These are phyloP conservation scores for Kwoniella shandongensis DNA, from an alignment of 768 basidiomycete species.

Conservation along the genomic window DNA sequence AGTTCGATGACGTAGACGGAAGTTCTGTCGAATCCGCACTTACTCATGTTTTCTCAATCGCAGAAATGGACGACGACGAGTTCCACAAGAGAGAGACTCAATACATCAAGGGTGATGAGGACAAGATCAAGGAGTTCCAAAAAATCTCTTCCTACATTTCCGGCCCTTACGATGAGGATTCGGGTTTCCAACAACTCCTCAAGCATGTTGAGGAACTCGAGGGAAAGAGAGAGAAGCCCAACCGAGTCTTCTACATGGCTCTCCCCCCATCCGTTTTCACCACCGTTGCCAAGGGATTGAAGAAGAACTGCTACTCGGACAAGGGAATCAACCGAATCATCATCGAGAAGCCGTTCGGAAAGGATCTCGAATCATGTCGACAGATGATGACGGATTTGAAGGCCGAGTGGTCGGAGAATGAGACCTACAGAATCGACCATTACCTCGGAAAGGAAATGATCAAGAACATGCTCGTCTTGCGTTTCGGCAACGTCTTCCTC, in stretches of 20 bases:
- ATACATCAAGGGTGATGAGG: constrained; percentile 73
- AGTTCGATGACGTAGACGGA: constrained; percentile 28
- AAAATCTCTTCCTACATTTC: constrained; percentile 73
- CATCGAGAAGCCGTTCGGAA: constrained; percentile 98
- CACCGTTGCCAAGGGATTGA: constrained; percentile 78
- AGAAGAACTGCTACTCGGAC: constrained; percentile 72
- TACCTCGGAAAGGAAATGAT: constrained; percentile 99
- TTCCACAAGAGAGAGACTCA: constrained; percentile 79
- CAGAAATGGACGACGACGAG: constrained; percentile 58
- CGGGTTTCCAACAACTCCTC: constrained; percentile 74
- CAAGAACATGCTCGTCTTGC: constrained; percentile 92
- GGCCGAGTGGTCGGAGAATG: constrained; percentile 87
- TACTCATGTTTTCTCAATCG: not conserved
- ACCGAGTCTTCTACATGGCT: constrained; percentile 91
- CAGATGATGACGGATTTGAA: constrained; percentile 76
- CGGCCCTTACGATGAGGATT: constrained; percentile 82
- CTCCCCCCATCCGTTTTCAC: constrained; percentile 97
- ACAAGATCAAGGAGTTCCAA: constrained; percentile 82
- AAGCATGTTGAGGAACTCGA: constrained; percentile 77
- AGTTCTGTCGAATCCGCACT: not conserved
- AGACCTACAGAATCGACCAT: constrained; percentile 98
- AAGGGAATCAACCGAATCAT: constrained; percentile 85
- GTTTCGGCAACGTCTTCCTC: constrained; percentile 91
- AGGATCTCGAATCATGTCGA: constrained; percentile 81
- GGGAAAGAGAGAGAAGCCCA: constrained; percentile 60